These are phyloP conservation scores for Sutorius australiensis DNA, from an alignment of 768 basidiomycete genomes.

Conservation along the genomic window DNA sequence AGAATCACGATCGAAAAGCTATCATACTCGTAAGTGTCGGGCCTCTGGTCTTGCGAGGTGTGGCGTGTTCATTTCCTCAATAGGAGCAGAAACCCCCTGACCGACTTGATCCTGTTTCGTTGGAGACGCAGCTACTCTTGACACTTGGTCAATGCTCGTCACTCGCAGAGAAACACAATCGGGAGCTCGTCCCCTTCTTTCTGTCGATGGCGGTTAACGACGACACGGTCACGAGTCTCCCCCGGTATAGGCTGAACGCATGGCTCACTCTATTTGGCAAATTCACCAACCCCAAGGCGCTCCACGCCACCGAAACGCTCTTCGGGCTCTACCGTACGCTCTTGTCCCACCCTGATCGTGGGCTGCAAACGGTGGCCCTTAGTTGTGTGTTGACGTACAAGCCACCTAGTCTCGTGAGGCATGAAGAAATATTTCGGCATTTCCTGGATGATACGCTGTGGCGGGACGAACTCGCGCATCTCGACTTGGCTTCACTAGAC, in stretches of 20 bases:
- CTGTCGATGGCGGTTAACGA: conserved; percentile 41
- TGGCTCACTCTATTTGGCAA: conserved; percentile 89
- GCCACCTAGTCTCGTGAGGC: conserved; percentile 45
- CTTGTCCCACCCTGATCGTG: conserved; percentile 79
- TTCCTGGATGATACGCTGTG: conserved; percentile 84
- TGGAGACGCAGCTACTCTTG: conserved; percentile 76
- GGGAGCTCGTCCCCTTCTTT: conserved; percentile 85
- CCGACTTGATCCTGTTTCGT: conserved; percentile 70
- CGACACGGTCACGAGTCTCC: conserved; percentile 38
- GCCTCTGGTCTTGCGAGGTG: neutral
- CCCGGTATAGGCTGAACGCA: conserved; percentile 58
- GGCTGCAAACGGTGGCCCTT: conserved; percentile 71
- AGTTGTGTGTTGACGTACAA: conserved; percentile 84
- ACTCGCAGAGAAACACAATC: conserved; percentile 82
- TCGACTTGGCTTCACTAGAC: conserved; percentile 62
- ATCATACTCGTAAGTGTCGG: conserved; percentile 33
- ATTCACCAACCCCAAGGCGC: conserved; percentile 89
- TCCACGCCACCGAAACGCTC: conserved; percentile 65
- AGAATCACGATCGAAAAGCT: conserved; percentile 26
- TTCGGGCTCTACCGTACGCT: conserved; percentile 64
- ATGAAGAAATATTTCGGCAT: conserved; percentile 61
- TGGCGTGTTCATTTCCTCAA: neutral
- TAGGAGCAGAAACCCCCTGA: conserved; percentile 43
- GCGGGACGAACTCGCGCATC: conserved; percentile 78
- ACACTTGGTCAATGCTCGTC: conserved; percentile 64